Evolutionary conservation across 1,284 basidiomycete species (phyloP), one percentile per base, ranked within the genome.

Genomic region (Ganoderma boninense): DNA sequence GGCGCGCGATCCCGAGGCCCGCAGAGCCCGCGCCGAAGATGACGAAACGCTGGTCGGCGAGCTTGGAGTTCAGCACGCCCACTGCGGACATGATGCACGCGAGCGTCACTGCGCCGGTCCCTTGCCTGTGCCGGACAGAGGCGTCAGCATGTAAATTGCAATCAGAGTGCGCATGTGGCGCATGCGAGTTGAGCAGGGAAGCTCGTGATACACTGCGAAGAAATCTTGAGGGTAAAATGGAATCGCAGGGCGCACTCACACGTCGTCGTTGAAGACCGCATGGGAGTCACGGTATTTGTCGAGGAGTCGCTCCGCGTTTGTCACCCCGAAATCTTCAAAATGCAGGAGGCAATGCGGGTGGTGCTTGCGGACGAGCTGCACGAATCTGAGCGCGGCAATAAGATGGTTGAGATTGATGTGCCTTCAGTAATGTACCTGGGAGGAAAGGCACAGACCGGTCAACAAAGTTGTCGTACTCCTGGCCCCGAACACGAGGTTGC

Each of bases 81-180:
- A 93, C 87, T 4, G 92, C 93, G 0, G 93, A 87, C 85, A 93
- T 90, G 54, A 94, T 80, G n/a, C 89, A 89, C 0, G 93, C 88
- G n/a, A 95, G 87, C 0, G 94, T 92, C 18, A 96, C 94, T 0
- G 94, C 94, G 2, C 95, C 94, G 0, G 95, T 96, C 16, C 95
- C 95, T 83, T 96, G 94, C 59, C 93, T 94, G 77, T 16, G 29
- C 29, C 16, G 35, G 57, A 40, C 5, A 40, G 57, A 60, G 57
- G 57, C 57, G 57, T 60, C 40, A 40, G 49, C 23, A 42, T 38
- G 38, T 38, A 2, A 38, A 38, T 8, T 38, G 29, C 29, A 32
- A 38, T 57, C 29, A 57, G 54, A 4, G 6, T 18, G 29, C 1
- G 54, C 26, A 57, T 29, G 6, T 35, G 32, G 29, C 14, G 18